These are phyloP conservation scores for Trichosporon sp. DNA, from an alignment of 1,284 basidiomycete species.

Conservation along the genomic window DNA sequence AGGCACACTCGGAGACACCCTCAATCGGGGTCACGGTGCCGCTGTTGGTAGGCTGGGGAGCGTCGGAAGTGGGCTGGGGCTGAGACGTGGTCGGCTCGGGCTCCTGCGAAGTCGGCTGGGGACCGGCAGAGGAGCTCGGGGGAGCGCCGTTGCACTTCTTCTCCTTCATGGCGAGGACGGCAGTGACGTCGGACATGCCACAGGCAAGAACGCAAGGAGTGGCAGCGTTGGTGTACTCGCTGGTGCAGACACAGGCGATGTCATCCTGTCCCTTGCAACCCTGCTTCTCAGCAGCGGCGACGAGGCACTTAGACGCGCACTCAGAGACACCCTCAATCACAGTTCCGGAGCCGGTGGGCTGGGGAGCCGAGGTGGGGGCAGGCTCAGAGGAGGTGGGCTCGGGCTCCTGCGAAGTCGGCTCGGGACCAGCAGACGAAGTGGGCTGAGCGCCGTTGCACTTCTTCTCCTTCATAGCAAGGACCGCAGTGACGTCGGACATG, in stretches of 20 bases:
- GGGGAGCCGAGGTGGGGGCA: no score
- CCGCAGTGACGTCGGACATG: slow-evolving; percentile 13
- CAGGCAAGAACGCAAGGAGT: slow-evolving; percentile 2
- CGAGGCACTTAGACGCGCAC: slow-evolving; percentile 5
- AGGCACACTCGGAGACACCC: slow-evolving; percentile 9
- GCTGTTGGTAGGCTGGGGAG: neutral
- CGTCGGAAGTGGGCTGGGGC: neutral
- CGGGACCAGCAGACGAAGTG: neutral
- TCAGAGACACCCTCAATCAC: neutral
- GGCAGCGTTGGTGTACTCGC: neutral
- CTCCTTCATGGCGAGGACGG: slow-evolving; percentile 14
- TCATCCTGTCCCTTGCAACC: slow-evolving; percentile 19
- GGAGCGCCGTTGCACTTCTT: slow-evolving; percentile 3
- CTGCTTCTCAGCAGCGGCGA: neutral
- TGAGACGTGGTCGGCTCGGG: neutral
- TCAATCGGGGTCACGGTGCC: neutral
- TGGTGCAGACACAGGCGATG: slow-evolving; percentile 20
- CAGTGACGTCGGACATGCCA: neutral
- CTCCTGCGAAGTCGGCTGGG: no score
- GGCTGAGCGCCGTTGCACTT: slow-evolving; percentile 13
- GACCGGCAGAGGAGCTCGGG: no score
- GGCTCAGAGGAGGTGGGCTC: no score
- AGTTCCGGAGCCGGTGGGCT: no score
- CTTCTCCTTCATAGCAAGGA: slow-evolving; percentile 13
- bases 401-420: no score